Conservation (phyloP, 176 grass and related monocot species). For the Elaeis guineensis region DNA sequence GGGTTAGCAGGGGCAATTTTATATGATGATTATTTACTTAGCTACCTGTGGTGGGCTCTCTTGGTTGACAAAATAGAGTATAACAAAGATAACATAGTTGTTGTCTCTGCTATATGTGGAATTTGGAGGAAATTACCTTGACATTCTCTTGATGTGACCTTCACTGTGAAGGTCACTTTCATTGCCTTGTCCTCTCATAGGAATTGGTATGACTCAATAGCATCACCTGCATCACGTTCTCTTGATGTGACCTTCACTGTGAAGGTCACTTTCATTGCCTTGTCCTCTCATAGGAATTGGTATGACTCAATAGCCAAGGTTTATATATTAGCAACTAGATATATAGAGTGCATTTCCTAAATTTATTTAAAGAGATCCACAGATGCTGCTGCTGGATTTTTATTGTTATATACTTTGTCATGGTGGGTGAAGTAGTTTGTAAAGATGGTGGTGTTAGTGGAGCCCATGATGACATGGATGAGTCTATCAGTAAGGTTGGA, state of each 20-base stretch:
- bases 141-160: slow-evolving; percentile 41
- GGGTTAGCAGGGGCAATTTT: not conserved
- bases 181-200: slow-evolving; percentile 31
- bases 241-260: slow-evolving; percentile 35
- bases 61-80: too few relatives aligned
- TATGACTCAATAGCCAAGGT: slow-evolving; percentile 16
- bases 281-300: slow-evolving; percentile 33
- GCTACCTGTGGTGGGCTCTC: too few relatives aligned
- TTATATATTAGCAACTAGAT: too few relatives aligned
- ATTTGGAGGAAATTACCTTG: slow-evolving; percentile 15
- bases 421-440: slow-evolving; percentile 28
- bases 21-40: not conserved
- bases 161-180: slow-evolving; percentile 43
- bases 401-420: not conserved
- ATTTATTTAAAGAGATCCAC: too few relatives aligned
- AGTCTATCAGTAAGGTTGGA: slow-evolving; percentile 25
- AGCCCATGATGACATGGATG: slow-evolving; percentile 28
- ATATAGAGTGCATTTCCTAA: too few relatives aligned
- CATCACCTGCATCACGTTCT: slow-evolving; percentile 28
- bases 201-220: slow-evolving; percentile 34
- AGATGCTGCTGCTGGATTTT: too few relatives aligned
- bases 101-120: too few relatives aligned
- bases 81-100: too few relatives aligned
- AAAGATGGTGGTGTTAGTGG: slow-evolving; percentile 24
- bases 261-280: slow-evolving; percentile 41